Base-by-base conservation (phyloP, 257 asterid genomes). In the Jasminum sambac region DNA sequence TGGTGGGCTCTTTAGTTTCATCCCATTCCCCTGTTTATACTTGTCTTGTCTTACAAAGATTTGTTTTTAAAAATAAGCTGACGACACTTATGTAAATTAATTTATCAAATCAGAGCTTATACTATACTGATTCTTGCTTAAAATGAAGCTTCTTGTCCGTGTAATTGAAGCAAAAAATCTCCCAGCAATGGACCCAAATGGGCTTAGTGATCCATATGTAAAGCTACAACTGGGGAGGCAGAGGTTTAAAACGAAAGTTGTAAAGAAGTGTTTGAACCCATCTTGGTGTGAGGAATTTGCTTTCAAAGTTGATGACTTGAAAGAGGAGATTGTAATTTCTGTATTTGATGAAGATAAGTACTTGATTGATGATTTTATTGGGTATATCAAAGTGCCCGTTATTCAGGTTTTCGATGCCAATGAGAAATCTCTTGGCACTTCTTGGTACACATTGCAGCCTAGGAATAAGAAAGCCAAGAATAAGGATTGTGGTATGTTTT, bases 291-390 rank as follows among this genome's bases (percentile, higher is more conserved):
- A 95, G 82, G 99, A 95, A 55, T 91, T 91, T 85, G 64, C 81
- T 59, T 91, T 95, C 69, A 81, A 80, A 69, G 96, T 95, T 17
- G 98, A 91, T 36, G 98, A 90, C 73, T 79, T 91, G 75, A 89
- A 88, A 76, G 98, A 95, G 14, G 91, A 88, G 85, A 93, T 95
- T 68, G 71, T 84, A 26, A 26, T 95, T 11, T 80, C 88, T 43
- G 99, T 95, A 62, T 78, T 95, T 57, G 98, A 92, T 71, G 98
- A 91, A 69, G 99, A 91, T 69, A 95, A 90, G 87, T 95, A 88
- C 85, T 89, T 87, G 76, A 88, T 89, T 63, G 97, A 95, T 79
- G 98, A 91, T 80, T 91, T 91, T 81, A 88, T 91, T 63, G 99
- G 99, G 16, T 88, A 82, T 82, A 81, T 91, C 69, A 88, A 85